These are phyloP conservation scores for Rhizopogon sp. DNA, from an alignment of 768 basidiomycete genomes.

Conservation along the genomic window DNA sequence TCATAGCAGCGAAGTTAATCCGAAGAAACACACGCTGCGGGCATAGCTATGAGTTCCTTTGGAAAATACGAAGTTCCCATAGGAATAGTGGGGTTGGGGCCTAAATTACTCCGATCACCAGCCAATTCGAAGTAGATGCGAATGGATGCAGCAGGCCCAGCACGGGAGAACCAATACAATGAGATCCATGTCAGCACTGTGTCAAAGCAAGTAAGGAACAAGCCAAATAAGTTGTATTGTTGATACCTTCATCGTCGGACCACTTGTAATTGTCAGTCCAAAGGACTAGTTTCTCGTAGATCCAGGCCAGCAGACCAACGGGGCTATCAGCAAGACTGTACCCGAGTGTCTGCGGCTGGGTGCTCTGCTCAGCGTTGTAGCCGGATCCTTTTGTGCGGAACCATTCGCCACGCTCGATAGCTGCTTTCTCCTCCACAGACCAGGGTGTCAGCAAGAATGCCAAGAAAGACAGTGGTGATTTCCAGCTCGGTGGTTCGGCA, in stretches of 20 bases:
- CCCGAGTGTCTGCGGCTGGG: slow-evolving; percentile 42
- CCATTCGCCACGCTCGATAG: slow-evolving; percentile 22
- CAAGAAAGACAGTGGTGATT: slow-evolving; percentile 22
- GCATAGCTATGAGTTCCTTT: slow-evolving; percentile 74
- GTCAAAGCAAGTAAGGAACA: neutral
- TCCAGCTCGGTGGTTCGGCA: neutral
- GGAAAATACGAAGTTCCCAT: slow-evolving; percentile 64
- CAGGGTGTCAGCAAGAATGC: slow-evolving; percentile 20
- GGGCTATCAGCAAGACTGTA: slow-evolving; percentile 51
- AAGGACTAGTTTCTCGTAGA: slow-evolving; percentile 40
- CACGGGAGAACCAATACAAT: slow-evolving; percentile 28
- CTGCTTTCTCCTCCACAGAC: slow-evolving; percentile 29
- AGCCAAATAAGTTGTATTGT: neutral
- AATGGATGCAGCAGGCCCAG: slow-evolving; percentile 17
- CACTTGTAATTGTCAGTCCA: slow-evolving; percentile 47
- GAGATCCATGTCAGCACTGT: slow-evolving; percentile 31
- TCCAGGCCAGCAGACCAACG: slow-evolving; percentile 42
- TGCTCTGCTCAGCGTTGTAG: slow-evolving; percentile 36
- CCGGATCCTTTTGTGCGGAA: slow-evolving; percentile 29
- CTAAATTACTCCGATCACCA: neutral
- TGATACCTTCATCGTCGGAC: slow-evolving; percentile 46
- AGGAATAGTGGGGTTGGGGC: slow-evolving; percentile 19
- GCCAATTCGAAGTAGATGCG: slow-evolving; percentile 15
- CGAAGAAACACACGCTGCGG: neutral
- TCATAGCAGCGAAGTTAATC: neutral